Conservation (phyloP, 2,329 filamentous ascomycete species). For the Hymenoscyphus fructigenus region DNA sequence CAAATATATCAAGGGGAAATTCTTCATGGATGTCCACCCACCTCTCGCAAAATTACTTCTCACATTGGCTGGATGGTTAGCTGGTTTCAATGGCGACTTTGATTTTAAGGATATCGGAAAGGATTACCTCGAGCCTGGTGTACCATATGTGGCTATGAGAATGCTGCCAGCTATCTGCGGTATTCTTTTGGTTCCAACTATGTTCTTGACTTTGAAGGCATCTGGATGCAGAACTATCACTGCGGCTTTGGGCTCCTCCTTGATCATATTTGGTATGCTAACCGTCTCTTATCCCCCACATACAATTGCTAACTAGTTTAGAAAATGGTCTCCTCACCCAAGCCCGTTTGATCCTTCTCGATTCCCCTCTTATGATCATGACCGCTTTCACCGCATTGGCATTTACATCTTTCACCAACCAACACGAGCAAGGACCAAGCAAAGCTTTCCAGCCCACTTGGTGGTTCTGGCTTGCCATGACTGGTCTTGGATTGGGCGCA, state of each 20-base stretch:
- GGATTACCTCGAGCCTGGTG: conserved; percentile 90
- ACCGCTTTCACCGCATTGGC: conserved; percentile 88
- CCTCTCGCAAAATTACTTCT: conserved; percentile 96
- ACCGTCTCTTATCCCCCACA: background rate
- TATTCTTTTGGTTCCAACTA: conserved; percentile 82
- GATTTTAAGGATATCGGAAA: conserved; percentile 99
- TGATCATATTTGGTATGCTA: conserved; percentile 82
- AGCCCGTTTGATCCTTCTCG: conserved; percentile 90
- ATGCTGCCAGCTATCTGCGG: conserved; percentile 88
- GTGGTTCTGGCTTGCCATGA: conserved; percentile 97
- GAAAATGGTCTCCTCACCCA: conserved; percentile 96
- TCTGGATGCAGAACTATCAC: conserved; percentile 85
- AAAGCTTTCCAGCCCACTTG: conserved; percentile 86
- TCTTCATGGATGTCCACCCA: conserved; percentile 99
- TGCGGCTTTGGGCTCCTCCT: conserved; percentile 75
- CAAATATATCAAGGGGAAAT: conserved; percentile 98
- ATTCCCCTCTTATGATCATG: conserved; percentile 90
- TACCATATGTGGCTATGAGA: conserved; percentile 98
- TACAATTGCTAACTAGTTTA: conserved; percentile 41
- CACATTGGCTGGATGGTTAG: conserved; percentile 89
- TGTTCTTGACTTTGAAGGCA: conserved; percentile 93
- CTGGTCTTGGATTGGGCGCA: conserved; percentile 82
- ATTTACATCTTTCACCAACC: conserved; percentile 92
- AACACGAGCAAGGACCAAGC: conserved; percentile 87
- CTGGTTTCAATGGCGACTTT: conserved; percentile 92